Evolutionary conservation across 2,329 filamentous ascomycete genomes (phyloP), one percentile per base, ranked within the genome.

Genomic region (Plenodomus tracheiphilus): DNA sequence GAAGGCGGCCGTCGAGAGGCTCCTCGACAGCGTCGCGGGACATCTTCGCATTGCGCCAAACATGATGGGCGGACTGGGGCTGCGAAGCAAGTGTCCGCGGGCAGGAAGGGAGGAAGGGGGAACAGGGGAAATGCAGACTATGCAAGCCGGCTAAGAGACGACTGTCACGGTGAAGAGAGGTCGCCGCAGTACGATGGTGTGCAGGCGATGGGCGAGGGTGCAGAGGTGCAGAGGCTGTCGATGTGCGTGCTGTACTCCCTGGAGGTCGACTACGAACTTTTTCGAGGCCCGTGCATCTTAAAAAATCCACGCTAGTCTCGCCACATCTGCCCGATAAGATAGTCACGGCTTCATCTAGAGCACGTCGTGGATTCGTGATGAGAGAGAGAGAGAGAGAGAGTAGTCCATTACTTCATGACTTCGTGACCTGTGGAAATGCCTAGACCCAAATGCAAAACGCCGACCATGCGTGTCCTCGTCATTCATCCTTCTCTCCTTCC

Each of bases 1-100:
- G 10, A 69, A 39, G 21, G 59, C 58, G 8, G 58, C 47, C 43
- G 62, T 52, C 15, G 64, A 58, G 28, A 70, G 45, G 46, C 55
- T 63, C 54, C 68, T 65, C 46, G 71, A 64, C 43, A 75, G 59
- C 35, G 65, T 67, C 53, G 69, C 65, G 52, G 72, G 64, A 53
- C 71, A 74, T 72, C 68, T 73, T 67, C 72, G 66, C 43, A 74
- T 51, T 54, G 71, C 69, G 54, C 60, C 64, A 48, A 73, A 67
- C 72, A 87, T 20, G 77, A 70, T 66, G 58, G 47, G 51, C 35
- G 47, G 48, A 47, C 49, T 28, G 28, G 28, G 28, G 46, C 15
- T 41, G 34, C 40, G 42, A 42, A 32, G 43, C 53, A 54, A 59
- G 51, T 20, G 18, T 39, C 39, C 36, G 52, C 36, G 40, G 16